Percentiles rank a stretch among this genome's conserved stretches.
Conservation (phyloP, 2,329 filamentous ascomycete genomes). For the Xylariaceae sp. region DNA sequence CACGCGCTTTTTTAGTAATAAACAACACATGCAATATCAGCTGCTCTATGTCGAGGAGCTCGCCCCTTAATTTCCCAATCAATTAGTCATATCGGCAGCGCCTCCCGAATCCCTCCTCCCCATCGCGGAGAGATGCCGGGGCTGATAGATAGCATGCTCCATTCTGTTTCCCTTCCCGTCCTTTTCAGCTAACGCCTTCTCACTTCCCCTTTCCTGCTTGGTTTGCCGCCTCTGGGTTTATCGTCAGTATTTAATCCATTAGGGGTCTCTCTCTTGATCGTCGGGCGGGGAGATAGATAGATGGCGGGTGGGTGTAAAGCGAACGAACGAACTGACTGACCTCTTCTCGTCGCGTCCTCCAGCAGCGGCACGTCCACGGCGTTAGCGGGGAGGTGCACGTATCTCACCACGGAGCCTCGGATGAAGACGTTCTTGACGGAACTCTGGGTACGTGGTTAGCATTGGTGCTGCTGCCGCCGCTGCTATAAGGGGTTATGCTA, state of each 20-base stretch:
- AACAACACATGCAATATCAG: too few species aligned
- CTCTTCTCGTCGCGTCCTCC: slow-evolving; percentile 89
- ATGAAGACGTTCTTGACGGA: slow-evolving; percentile 97
- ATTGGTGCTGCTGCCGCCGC: neutral
- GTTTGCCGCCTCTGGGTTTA: slow-evolving; percentile 55
- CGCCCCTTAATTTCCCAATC: too few species aligned
- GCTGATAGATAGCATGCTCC: neutral
- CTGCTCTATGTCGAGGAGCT: too few species aligned
- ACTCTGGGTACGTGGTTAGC: slow-evolving; percentile 45
- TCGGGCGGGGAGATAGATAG: neutral
- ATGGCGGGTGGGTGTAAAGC: neutral
- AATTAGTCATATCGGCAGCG: neutral
- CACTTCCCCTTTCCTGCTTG: slow-evolving; percentile 61
- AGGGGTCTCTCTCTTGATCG: neutral
- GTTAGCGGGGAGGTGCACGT: slow-evolving; percentile 81
- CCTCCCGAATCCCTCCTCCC: too few species aligned
- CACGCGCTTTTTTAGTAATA: too few species aligned
- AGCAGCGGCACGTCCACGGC: slow-evolving; percentile 84
- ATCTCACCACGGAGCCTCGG: slow-evolving; percentile 87
- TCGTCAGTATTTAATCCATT: slow-evolving; percentile 1
- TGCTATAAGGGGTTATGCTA: neutral
- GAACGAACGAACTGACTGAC: slow-evolving; percentile 46
- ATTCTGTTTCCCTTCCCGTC: neutral
- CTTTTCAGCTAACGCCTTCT: slow-evolving; percentile 2
- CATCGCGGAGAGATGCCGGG: neutral